Evolutionary conservation across 805 yeast genomes (phyloP), one percentile per base, ranked within the genome.

Genomic region (Jamesozyma rosinii): DNA sequence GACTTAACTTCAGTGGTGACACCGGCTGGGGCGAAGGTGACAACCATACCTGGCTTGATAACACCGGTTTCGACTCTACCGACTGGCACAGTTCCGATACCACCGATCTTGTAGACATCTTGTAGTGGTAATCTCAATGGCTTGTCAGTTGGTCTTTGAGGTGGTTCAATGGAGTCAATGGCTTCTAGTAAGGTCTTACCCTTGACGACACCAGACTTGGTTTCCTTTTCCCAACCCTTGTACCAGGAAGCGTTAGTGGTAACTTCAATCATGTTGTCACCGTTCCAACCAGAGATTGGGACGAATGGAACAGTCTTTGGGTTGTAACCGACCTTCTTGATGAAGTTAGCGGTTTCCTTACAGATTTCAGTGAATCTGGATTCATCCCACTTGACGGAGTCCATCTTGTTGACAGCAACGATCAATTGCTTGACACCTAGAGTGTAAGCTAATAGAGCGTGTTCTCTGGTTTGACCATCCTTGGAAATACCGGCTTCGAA

Each of bases 401-500:
- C 95, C 95, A 84, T 85, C 85, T 84, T 84, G 88, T 84, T 84
- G 74, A 83, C 77, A 62, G 92, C 94, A 71, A 84, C 89, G 66
- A 84, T 81, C 68, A 84, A 76, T 71, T 83, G 90, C 58, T 70
- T 77, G 56, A 84, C 92, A 76, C 95, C 95, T 63, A 85, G 76
- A 67, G 94, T 83, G 83, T 70, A 81, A 65, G 94, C 90, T 66
- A 84, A 77, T 57, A 84, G 76, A 67, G 95, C 94, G 78, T 83
- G 94, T 75, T 85, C 95, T 76, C 90, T 84, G 71, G 95, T 85
- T 75, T 84, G 95, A 69, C 95, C 95, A 64, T 84, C 94, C 79
- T 83, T 77, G 66, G 92, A 83, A 76, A 85, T 85, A 74, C 94
- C 95, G 63, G 94, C 89, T 76, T 84, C 95, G 79, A 84, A 85